phyloP scores from a whole-genome alignment of 2,329 filamentous ascomycete genomes.

The Botrytis fabae region DNA sequence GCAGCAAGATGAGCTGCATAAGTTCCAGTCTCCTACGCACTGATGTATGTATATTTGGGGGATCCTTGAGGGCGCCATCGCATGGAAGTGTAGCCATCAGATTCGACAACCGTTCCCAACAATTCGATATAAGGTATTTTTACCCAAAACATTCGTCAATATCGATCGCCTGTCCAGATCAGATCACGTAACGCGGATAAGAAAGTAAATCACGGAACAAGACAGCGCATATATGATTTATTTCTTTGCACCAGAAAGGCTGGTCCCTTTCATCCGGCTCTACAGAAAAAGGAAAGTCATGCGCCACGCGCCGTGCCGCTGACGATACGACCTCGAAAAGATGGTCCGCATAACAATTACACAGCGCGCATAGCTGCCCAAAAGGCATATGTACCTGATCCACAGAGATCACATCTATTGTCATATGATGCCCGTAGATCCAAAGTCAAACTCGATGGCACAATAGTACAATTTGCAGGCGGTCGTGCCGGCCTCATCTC shows the following conservation, averaged over 20 bases:
- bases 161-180: constrained; percentile 16
- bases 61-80: constrained; percentile 29
- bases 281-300: constrained; percentile 27
- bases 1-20: constrained; percentile 42
- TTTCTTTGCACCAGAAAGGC: neutral
- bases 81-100: constrained; percentile 27
- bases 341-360: constrained; percentile 26
- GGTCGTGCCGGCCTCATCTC: neutral
- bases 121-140: constrained; percentile 12
- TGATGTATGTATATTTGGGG: constrained; percentile 30
- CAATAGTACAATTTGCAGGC: constrained; percentile 8
- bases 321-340: constrained; percentile 30
- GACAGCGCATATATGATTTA: constrained; percentile 13
- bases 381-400: constrained; percentile 37
- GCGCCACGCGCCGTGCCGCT: constrained; percentile 33
- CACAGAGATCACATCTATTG: constrained; percentile 23
- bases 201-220: constrained; percentile 1
- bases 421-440: constrained; percentile 21
- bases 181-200: constrained; percentile 30
- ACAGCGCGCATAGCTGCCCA: constrained; percentile 37
- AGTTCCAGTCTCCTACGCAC: constrained; percentile 32
- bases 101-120: constrained; percentile 15
- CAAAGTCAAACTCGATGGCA: constrained; percentile 11
- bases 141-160: constrained; percentile 12
- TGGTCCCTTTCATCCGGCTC: constrained; percentile 22